Conservation (phyloP, 768 basidiomycete genomes). For the Tylopilus subfusipes region DNA sequence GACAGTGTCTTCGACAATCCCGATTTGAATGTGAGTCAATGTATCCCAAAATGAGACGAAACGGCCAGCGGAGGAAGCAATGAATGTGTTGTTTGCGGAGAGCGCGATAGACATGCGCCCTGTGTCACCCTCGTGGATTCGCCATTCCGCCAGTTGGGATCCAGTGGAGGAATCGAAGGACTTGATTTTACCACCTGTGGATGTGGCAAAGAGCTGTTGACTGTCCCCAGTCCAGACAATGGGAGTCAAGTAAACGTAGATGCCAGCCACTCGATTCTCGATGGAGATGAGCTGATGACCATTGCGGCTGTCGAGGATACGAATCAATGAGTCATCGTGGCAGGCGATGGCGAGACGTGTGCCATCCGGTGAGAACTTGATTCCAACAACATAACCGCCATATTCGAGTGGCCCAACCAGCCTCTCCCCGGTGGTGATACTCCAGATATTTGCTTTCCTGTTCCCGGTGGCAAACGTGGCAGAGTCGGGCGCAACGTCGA, state of each 20-base stretch:
- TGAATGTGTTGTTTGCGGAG: neutral
- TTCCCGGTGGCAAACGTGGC: neutral
- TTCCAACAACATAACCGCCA: neutral
- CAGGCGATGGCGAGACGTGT: neutral
- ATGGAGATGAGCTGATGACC: neutral
- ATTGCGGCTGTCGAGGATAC: neutral
- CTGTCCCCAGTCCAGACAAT: neutral
- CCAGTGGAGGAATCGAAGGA: neutral
- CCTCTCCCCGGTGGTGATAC: neutral
- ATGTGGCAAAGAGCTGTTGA: neutral
- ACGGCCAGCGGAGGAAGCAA: neutral
- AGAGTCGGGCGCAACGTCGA: neutral
- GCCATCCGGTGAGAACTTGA: slow-evolving; percentile 4
- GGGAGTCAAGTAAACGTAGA: neutral
- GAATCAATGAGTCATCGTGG: neutral
- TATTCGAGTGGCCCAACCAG: neutral
- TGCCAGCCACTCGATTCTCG: neutral
- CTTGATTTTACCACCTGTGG: neutral
- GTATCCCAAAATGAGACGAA: neutral
- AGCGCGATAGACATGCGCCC: neutral
- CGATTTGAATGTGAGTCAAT: neutral
- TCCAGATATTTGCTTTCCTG: neutral
- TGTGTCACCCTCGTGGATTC: neutral
- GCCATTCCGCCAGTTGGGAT: neutral
- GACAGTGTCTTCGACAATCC: no score